phyloP scores from a whole-genome alignment of 495 filamentous ascomycete genomes.

The Xylaria flabelliformis region DNA sequence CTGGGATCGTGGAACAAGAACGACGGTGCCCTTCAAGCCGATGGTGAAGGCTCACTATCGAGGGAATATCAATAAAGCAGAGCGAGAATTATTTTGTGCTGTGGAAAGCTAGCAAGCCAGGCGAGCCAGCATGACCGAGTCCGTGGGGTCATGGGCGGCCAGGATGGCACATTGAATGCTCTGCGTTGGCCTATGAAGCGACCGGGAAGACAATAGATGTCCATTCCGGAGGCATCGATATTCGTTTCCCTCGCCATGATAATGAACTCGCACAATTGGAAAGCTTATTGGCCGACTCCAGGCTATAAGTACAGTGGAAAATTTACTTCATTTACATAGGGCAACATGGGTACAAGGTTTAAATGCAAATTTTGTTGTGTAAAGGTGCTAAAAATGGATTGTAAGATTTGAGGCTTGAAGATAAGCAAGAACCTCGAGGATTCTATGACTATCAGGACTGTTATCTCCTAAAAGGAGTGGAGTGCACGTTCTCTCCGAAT shows the following conservation, averaged over 20 bases:
- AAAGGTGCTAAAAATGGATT: conserved; percentile 29
- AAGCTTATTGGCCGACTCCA: conserved; percentile 63
- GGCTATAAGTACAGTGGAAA: conserved; percentile 67
- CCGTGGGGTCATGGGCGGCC: conserved; percentile 77
- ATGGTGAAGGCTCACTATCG: conserved; percentile 76
- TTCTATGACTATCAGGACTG: conserved; percentile 76
- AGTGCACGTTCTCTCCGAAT: conserved; percentile 70
- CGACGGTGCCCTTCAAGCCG: conserved; percentile 69
- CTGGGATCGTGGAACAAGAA: conserved; percentile 79
- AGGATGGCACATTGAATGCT: conserved; percentile 88
- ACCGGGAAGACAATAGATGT: conserved; percentile 77
- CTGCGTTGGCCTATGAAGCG: conserved; percentile 77
- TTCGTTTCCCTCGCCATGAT: conserved; percentile 82
- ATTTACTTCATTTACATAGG: conserved; percentile 88
- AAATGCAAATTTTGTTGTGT: background rate
- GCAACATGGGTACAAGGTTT: conserved; percentile 47
- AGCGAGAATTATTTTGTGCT: conserved; percentile 73
- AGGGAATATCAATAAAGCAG: conserved; percentile 48
- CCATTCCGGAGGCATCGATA: conserved; percentile 79
- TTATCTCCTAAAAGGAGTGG: conserved; percentile 61
- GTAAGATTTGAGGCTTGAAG: conserved; percentile 75
- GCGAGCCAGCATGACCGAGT: conserved; percentile 77
- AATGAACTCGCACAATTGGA: conserved; percentile 83
- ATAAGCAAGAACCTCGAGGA: conserved; percentile 86
- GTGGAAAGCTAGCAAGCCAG: conserved; percentile 80